Percentiles rank a stretch among this genome's conserved stretches.
Evolutionary conservation across 495 filamentous ascomycete species (phyloP).

Genomic region (Aspergillus coremiiformis): DNA sequence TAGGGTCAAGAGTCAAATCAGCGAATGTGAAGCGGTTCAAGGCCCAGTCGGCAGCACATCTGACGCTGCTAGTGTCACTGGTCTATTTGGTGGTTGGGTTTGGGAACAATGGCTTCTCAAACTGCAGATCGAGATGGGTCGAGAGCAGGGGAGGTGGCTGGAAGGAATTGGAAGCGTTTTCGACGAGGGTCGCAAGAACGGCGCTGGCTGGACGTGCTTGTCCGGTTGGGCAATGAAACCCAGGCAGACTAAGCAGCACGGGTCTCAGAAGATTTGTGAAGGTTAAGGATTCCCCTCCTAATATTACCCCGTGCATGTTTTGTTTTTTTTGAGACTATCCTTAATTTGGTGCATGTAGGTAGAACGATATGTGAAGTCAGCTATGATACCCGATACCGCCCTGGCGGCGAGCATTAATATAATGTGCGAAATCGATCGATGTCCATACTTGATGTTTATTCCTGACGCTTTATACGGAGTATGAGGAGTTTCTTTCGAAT

Average conservation of each 20-base stretch:
- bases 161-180: conserved; percentile 73
- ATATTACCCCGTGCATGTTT: not conserved
- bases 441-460: not conserved
- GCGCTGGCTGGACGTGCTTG: conserved; percentile 79
- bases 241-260: conserved; percentile 15
- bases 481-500: too few relatives aligned
- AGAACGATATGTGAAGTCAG: conserved; percentile 1
- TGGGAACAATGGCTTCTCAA: conserved; percentile 97
- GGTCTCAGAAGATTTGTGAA: not conserved
- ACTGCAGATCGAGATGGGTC: conserved; percentile 75
- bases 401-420: conserved; percentile 6
- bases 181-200: conserved; percentile 73
- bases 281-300: not conserved
- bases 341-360: not conserved
- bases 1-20: conserved; percentile 43
- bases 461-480: not conserved
- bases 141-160: conserved; percentile 55
- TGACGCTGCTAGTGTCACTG: conserved; percentile 66
- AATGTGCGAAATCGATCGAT: not conserved
- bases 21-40: conserved; percentile 51
- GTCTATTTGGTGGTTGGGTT: conserved; percentile 77
- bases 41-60: conserved; percentile 67
- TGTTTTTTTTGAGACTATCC: not conserved
- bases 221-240: conserved; percentile 90
- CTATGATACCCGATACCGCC: conserved; percentile 5